A percentile compares a stretch with the other conserved stretches of the same genome.
phyloP scores from a whole-genome alignment of 805 yeast genomes.

The Wickerhamiella shivajii region DNA sequence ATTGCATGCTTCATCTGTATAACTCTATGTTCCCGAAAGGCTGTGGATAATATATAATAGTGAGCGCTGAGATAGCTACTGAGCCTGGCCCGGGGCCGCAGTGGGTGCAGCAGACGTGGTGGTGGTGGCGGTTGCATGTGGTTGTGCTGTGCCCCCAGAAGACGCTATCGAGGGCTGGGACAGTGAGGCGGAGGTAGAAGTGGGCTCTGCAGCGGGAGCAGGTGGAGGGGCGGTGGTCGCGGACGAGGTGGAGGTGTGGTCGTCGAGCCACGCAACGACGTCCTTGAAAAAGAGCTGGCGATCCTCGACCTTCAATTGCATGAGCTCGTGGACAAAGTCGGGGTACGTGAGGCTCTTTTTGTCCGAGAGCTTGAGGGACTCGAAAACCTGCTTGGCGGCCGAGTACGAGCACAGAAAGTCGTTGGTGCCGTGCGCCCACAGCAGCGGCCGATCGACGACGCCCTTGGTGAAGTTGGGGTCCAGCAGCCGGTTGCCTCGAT shows the following conservation, averaged over 20 bases:
- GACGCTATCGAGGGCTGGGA: neutral
- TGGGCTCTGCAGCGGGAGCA: neutral
- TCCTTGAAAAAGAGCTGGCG: constrained; percentile 10
- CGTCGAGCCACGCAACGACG: constrained; percentile 15
- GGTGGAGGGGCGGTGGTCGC: neutral
- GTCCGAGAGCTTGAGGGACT: constrained; percentile 11
- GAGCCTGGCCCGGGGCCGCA: too few relatives aligned
- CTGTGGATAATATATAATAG: too few relatives aligned
- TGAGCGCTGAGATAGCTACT: too few relatives aligned
- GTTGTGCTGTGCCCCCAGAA: neutral
- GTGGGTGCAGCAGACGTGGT: too few relatives aligned
- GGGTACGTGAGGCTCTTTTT: constrained; percentile 15
- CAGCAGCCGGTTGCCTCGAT: constrained; percentile 24
- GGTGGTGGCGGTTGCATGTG: too few relatives aligned
- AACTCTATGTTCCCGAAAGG: too few relatives aligned
- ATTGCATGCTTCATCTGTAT: too few relatives aligned
- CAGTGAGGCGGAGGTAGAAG: neutral
- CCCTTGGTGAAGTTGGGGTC: constrained; percentile 19
- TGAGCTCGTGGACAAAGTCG: constrained; percentile 18
- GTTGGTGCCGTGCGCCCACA: constrained; percentile 28
- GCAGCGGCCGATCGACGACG: constrained; percentile 24
- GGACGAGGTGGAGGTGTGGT: constrained; percentile 2
- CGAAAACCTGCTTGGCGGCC: constrained; percentile 12
- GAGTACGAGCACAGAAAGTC: constrained; percentile 16
- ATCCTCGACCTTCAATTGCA: constrained; percentile 13